Percentiles rank a stretch among this genome's conserved stretches.
phyloP scores from a whole-genome alignment of 2,329 filamentous ascomycete species.

The Penicillium sp. region DNA sequence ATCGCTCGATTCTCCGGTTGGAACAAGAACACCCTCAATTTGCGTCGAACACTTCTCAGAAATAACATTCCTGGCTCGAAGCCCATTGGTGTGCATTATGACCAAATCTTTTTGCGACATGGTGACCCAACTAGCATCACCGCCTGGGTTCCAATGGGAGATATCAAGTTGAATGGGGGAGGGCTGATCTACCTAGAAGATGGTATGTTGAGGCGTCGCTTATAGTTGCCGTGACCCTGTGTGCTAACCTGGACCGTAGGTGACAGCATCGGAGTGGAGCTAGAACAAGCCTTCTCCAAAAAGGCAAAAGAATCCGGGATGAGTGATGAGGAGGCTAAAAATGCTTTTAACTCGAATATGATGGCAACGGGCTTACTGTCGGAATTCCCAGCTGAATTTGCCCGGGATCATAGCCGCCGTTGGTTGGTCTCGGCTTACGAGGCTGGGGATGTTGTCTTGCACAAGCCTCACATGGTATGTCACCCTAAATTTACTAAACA shows the following conservation, averaged over 20 bases:
- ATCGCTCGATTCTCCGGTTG: conserved; percentile 56
- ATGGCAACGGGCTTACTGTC: conserved; percentile 56
- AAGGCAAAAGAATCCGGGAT: conserved; percentile 53
- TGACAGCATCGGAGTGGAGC: conserved; percentile 28
- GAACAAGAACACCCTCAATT: conserved; percentile 50
- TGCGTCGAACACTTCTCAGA: conserved; percentile 54
- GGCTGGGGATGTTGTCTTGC: conserved; percentile 52
- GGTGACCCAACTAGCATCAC: conserved; percentile 58
- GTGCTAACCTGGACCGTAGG: conserved; percentile 24
- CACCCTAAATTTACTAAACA: background rate
- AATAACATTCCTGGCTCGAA: conserved; percentile 60
- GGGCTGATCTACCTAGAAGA: conserved; percentile 62
- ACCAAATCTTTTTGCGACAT: conserved; percentile 59
- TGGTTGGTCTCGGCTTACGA: conserved; percentile 58
- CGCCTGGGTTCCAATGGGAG: conserved; percentile 60
- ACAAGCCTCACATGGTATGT: conserved; percentile 40
- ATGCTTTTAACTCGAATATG: conserved; percentile 62
- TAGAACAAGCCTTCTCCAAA: conserved; percentile 43
- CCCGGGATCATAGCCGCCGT: conserved; percentile 44
- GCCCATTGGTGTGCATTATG: conserved; percentile 62
- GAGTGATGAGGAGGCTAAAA: conserved; percentile 53
- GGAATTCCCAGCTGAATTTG: conserved; percentile 50
- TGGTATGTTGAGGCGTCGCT: conserved; percentile 17
- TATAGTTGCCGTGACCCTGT: background rate
- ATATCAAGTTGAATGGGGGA: conserved; percentile 56